phyloP scores from a whole-genome alignment of 2,329 filamentous ascomycete species.

The Trichophaea hybrida region DNA sequence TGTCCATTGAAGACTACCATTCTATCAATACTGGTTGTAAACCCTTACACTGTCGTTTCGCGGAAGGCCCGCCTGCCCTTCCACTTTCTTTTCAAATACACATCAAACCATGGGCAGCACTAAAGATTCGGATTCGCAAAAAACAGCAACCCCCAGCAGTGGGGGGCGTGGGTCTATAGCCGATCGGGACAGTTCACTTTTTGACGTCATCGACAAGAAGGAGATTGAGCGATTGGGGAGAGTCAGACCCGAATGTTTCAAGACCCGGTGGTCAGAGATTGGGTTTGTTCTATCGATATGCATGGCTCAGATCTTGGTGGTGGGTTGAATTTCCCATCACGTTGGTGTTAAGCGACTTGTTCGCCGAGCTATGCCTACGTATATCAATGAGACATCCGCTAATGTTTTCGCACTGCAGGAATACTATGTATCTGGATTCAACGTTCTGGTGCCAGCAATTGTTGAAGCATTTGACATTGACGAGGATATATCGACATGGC shows the following conservation, averaged over 20 bases:
- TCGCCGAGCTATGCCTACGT: no score
- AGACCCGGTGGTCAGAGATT: slow-evolving; percentile 41
- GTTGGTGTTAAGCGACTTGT: no score
- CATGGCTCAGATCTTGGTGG: slow-evolving; percentile 48
- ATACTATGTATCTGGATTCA: slow-evolving; percentile 65
- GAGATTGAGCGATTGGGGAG: slow-evolving; percentile 48
- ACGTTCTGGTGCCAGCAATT: slow-evolving; percentile 51
- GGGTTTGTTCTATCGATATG: slow-evolving; percentile 49
- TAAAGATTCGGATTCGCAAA: neutral
- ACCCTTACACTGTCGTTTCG: neutral
- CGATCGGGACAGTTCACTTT: neutral
- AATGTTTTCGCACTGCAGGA: slow-evolving; percentile 35
- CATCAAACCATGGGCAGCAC: neutral
- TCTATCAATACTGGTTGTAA: neutral
- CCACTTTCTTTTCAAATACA: neutral
- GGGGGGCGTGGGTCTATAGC: neutral
- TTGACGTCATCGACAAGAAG: slow-evolving; percentile 16
- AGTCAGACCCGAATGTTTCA: slow-evolving; percentile 45
- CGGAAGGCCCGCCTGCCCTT: neutral
- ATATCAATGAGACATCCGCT: no score
- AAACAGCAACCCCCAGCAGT: neutral
- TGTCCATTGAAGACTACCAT: neutral
- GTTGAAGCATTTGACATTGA: slow-evolving; percentile 49
- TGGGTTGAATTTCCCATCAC: slow-evolving; percentile 28
- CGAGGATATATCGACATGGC: slow-evolving; percentile 47